A percentile compares a stretch with the other conserved stretches of the same genome.
Conservation (phyloP, 768 basidiomycete genomes). For the Cystofilobasidium capitatum region DNA sequence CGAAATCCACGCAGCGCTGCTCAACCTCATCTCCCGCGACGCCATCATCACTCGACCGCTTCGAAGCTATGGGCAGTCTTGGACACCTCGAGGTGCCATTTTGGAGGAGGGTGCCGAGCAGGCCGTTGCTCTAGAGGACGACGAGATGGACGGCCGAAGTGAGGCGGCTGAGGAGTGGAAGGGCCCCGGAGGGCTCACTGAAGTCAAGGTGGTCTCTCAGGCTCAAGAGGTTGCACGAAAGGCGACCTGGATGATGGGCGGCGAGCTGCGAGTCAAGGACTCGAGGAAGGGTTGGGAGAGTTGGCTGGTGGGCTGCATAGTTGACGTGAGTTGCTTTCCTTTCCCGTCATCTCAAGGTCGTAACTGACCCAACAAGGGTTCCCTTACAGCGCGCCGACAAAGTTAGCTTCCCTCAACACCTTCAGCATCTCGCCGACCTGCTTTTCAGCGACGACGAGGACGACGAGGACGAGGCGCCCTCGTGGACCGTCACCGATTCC, state of each 20-base stretch:
- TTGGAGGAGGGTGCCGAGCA: background rate
- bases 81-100: background rate
- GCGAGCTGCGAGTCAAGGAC: conserved; percentile 56
- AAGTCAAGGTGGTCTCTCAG: conserved; percentile 47
- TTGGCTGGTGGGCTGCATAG: conserved; percentile 59
- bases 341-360: background rate
- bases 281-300: conserved; percentile 80
- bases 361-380: background rate
- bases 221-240: conserved; percentile 73
- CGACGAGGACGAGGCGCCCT: conserved; percentile 27
- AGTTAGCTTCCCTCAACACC: conserved; percentile 61
- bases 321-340: conserved; percentile 57
- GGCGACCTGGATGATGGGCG: conserved; percentile 45
- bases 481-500: conserved; percentile 18
- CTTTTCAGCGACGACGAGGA: conserved; percentile 52
- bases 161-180: conserved; percentile 50
- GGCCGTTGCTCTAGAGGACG: conserved; percentile 27
- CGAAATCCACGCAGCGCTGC: conserved; percentile 79
- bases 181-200: conserved; percentile 60
- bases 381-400: conserved; percentile 50
- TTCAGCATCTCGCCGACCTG: conserved; percentile 59
- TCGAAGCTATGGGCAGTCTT: background rate
- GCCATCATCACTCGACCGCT: conserved; percentile 37
- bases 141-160: conserved; percentile 21
- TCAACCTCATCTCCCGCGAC: conserved; percentile 74